Evolutionary conservation across 495 filamentous ascomycete genomes (phyloP).

Genomic region (Pseudomonodictys pantanalensis): DNA sequence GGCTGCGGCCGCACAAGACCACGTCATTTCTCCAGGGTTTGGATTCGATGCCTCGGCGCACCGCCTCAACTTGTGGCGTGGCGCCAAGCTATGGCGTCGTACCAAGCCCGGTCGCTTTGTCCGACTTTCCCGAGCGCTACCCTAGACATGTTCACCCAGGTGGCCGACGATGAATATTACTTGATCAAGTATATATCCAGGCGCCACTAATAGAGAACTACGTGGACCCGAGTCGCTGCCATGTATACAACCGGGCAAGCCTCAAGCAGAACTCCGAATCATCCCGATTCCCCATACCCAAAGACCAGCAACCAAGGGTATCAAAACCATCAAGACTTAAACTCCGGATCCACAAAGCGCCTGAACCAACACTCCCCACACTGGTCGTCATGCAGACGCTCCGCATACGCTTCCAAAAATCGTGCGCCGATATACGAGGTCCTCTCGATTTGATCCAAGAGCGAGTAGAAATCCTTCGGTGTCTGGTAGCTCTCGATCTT

Average conservation of each 20-base stretch:
- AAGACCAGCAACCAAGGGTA: background rate
- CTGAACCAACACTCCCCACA: conserved; percentile 28
- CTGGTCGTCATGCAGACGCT: conserved; percentile 19
- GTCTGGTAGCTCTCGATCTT: conserved; percentile 16
- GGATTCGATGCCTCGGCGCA: background rate
- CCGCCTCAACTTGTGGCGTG: background rate
- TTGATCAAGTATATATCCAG: background rate
- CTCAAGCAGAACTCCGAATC: background rate
- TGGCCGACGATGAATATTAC: background rate
- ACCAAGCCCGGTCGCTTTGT: background rate
- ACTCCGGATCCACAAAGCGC: background rate
- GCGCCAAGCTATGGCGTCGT: background rate
- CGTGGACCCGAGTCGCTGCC: too few relatives aligned
- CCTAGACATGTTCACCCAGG: background rate
- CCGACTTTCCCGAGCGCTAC: background rate
- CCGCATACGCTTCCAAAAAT: conserved; percentile 29
- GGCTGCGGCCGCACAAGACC: background rate
- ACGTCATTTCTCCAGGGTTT: conserved; percentile 1
- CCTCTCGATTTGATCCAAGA: conserved; percentile 27
- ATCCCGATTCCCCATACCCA: background rate
- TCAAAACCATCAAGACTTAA: background rate
- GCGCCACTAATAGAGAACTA: too few relatives aligned
- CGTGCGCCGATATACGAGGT: conserved; percentile 14
- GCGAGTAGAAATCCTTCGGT: conserved; percentile 24
- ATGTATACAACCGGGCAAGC: too few relatives aligned